Percentiles rank a stretch among this genome's conserved stretches.
Conservation (phyloP, 2,329 filamentous ascomycete genomes). For the Drechmeria coniospora region DNA sequence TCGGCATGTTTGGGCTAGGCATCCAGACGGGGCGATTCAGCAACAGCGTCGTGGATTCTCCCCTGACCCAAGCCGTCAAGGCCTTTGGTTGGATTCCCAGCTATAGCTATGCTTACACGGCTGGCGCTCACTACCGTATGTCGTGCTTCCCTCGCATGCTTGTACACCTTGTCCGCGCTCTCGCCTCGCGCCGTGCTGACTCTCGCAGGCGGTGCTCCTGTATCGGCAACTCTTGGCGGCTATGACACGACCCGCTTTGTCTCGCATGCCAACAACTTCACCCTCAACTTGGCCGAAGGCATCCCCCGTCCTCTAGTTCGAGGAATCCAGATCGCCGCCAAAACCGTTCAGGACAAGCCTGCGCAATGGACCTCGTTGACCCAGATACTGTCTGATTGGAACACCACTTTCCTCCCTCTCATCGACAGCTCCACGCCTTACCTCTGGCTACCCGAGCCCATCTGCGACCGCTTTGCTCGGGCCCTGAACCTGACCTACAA, state of each 20-base stretch:
- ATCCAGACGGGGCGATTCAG: slow-evolving; percentile 38
- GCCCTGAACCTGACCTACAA: slow-evolving; percentile 52
- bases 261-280: slow-evolving; percentile 44
- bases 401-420: slow-evolving; percentile 31
- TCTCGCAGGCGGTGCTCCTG: slow-evolving; percentile 22
- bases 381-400: slow-evolving; percentile 25
- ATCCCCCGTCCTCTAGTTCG: slow-evolving; percentile 45
- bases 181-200: slow-evolving; percentile 3
- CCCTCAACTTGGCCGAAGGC: slow-evolving; percentile 35
- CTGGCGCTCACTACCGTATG: slow-evolving; percentile 57
- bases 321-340: slow-evolving; percentile 30
- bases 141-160: too few species aligned
- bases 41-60: slow-evolving; percentile 30
- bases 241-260: slow-evolving; percentile 50
- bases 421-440: slow-evolving; percentile 52
- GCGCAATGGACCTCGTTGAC: slow-evolving; percentile 24
- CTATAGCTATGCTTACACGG: slow-evolving; percentile 61
- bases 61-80: slow-evolving; percentile 42
- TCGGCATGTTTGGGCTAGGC: slow-evolving; percentile 41
- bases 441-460: slow-evolving; percentile 42
- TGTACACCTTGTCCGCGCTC: too few species aligned
- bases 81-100: slow-evolving; percentile 48
- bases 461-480: slow-evolving; percentile 50
- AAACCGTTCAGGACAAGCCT: slow-evolving; percentile 13
- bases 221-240: slow-evolving; percentile 53